A percentile compares a stretch with the other conserved stretches of the same genome.
phyloP scores from a whole-genome alignment of 2,329 filamentous ascomycete species.

The Trichoderma aggressivum region DNA sequence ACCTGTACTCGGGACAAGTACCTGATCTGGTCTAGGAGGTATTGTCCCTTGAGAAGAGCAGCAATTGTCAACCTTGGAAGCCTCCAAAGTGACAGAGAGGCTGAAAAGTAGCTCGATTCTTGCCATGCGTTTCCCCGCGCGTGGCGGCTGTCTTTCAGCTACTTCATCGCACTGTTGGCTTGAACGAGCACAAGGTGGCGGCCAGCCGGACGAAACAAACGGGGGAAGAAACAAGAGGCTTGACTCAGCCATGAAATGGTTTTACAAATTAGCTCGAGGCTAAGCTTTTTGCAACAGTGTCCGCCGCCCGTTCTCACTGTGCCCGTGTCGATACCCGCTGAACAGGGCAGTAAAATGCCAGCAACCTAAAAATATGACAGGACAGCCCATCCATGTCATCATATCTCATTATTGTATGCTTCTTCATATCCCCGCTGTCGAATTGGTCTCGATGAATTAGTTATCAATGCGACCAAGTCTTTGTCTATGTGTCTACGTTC shows the following conservation, averaged over 20 bases:
- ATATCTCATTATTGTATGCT: not conserved
- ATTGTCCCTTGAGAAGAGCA: too few relatives aligned
- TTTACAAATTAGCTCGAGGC: constrained; percentile 5
- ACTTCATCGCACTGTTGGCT: not conserved
- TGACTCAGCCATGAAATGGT: not conserved
- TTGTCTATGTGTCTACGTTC: not conserved
- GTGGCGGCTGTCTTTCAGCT: not conserved
- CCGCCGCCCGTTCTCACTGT: not conserved
- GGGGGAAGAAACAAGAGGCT: not conserved
- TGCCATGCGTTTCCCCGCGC: not conserved
- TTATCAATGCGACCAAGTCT: not conserved
- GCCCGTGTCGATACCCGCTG: not conserved
- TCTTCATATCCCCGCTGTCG: not conserved
- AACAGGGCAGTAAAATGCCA: not conserved
- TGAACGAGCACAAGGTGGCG: not conserved
- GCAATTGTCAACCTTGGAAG: too few relatives aligned
- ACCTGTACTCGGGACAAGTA: too few relatives aligned
- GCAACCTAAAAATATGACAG: not conserved
- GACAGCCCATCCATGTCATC: not conserved
- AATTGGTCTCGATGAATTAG: not conserved
- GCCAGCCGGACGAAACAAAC: not conserved
- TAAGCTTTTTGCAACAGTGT: constrained; percentile 17
- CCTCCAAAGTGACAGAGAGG: not conserved
- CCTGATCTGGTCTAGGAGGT: too few relatives aligned
- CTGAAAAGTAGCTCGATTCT: not conserved